Base-by-base conservation (phyloP, 2,329 filamentous ascomycete species). In the Pezicula neosporulosa region DNA sequence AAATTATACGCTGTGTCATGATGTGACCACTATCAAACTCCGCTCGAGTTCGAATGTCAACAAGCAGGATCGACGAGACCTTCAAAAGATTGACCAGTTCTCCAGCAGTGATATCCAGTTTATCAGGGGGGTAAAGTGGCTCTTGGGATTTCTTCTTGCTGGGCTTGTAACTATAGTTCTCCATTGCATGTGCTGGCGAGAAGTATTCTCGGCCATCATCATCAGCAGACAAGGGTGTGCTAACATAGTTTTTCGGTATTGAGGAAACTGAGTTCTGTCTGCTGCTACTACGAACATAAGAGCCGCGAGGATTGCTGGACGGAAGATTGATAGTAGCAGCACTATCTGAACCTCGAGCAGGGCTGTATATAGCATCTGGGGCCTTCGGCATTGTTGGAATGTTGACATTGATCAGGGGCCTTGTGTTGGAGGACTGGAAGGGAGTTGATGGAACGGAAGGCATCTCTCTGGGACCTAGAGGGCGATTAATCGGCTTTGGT, bases 1-100 rank as follows among this genome's bases (percentile, higher is more conserved):
- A 99, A 42, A 99, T 90, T 37, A 91, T 89, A 6, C 83, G 86
- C 50, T 85, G 85, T 6, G 88, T 85, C 73, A 88, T 87, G 56
- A 99, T 91, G 66, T 99, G 94, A 0, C 94, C 94, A 44, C 86
- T 79, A 60, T 97, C 90, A 64, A 89, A 99, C 8, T 88, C 82
- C 48, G 88, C 82, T 24, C 94, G 85, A 50, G 81, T 75, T 37
- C 94, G 85, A 39, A 97, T 83, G 68, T 99, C 94, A 57, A 99
- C 90, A 21, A 97, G 68, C 12, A 99, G 72, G 21, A 97, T 77
- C 70, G 84, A 71, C 71, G 90, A 54, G 64, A 78, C 59, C 63
- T 70, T 76, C 64, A 96, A 81, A 50, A 87, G 87, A 44, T 85
- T 80, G 54, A 86, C 80, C 1, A 99, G 76, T 49, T 87, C 83